These are phyloP conservation scores for Papiliotrema nemorosa DNA, from an alignment of 1,284 basidiomycete genomes.

Conservation along the genomic window DNA sequence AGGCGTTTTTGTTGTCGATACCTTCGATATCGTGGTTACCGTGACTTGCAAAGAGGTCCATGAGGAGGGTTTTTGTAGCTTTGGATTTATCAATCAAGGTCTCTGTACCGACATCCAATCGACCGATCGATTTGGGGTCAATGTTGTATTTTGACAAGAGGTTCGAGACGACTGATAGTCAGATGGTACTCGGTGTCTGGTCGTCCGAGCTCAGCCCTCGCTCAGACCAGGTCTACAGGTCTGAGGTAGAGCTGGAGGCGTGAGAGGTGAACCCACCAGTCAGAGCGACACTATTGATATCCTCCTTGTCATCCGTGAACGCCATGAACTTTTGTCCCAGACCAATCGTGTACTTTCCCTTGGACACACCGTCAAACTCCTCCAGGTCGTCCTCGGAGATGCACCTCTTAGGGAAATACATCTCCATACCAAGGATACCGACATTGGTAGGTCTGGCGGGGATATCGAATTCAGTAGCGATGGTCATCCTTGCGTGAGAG, in stretches of 20 bases:
- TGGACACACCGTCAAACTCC: constrained; percentile 88
- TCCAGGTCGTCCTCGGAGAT: constrained; percentile 94
- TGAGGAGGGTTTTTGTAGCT: constrained; percentile 96
- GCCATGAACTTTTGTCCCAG: constrained; percentile 98
- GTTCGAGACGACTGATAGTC: constrained; percentile 77
- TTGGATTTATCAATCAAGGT: constrained; percentile 99
- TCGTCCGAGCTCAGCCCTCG: not conserved
- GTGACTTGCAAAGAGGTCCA: constrained; percentile 89
- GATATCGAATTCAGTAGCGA: constrained; percentile 40
- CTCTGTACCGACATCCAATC: constrained; percentile 96
- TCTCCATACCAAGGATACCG: constrained; percentile 85
- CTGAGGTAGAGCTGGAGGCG: not conserved
- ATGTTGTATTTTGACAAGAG: constrained; percentile 93
- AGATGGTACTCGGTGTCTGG: constrained; percentile 6
- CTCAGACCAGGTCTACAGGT: not conserved
- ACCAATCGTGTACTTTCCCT: constrained; percentile 99
- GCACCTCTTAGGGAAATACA: constrained; percentile 88
- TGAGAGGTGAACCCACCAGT: constrained; percentile 82
- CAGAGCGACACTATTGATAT: constrained; percentile 96
- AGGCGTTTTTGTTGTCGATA: constrained; percentile 98
- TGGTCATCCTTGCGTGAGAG: constrained; percentile 14
- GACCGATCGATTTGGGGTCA: constrained; percentile 92
- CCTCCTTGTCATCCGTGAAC: constrained; percentile 93
- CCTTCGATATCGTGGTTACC: constrained; percentile 98
- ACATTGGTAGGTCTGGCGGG: constrained; percentile 76